Evolutionary conservation across 139 green algal genomes (phyloP).

Genomic region (Limnomonas spitsbergensis): DNA sequence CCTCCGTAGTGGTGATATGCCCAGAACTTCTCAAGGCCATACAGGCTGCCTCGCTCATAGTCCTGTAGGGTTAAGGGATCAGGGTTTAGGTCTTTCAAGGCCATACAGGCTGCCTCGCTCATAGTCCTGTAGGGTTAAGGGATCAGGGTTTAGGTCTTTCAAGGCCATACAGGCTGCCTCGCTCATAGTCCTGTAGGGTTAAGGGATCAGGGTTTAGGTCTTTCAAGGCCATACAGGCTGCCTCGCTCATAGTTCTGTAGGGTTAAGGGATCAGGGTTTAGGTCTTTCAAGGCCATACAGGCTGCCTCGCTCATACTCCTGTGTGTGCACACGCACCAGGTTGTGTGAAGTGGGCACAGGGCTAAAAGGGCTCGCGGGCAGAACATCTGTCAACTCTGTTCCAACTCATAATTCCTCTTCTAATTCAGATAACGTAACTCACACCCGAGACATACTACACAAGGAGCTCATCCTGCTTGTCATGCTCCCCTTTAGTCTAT

Average conservation of each 20-base stretch:
- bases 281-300: neutral
- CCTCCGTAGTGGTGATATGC: slow-evolving; percentile 93
- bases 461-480: too few species aligned
- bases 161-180: slow-evolving; percentile 87
- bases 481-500: too few species aligned
- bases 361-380: neutral
- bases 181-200: slow-evolving; percentile 70
- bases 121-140: slow-evolving; percentile 63
- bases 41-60: slow-evolving; percentile 77
- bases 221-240: slow-evolving; percentile 94
- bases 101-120: slow-evolving; percentile 84
- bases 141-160: slow-evolving; percentile 59
- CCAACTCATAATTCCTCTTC: too few species aligned
- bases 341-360: neutral
- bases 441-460: too few species aligned
- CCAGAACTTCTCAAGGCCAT: slow-evolving; percentile 96
- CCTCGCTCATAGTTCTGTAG: slow-evolving; percentile 74
- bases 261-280: neutral
- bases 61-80: slow-evolving; percentile 48
- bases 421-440: too few species aligned
- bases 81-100: slow-evolving; percentile 70
- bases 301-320: neutral
- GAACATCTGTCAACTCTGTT: too few species aligned
- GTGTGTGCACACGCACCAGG: neutral
- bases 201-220: neutral